Evolutionary conservation across 164 flowering plant species (phyloP).

Genomic region (Vitis cinerea): DNA sequence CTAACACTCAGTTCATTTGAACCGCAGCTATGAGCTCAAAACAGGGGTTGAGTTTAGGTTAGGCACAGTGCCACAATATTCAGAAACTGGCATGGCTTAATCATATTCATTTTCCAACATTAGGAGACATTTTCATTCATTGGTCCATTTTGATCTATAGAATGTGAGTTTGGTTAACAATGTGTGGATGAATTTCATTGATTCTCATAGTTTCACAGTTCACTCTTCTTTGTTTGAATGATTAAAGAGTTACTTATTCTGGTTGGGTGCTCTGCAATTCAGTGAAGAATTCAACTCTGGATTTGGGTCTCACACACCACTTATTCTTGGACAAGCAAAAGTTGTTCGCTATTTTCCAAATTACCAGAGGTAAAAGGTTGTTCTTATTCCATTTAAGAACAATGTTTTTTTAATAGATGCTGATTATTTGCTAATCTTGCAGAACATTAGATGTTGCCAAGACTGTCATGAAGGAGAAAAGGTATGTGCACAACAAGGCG

Average conservation of each 20-base stretch:
- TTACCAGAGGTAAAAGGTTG: conserved; percentile 58
- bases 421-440: conserved; percentile 28
- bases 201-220: not conserved
- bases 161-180: not conserved
- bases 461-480: conserved; percentile 55
- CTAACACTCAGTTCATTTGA: not conserved
- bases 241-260: not conserved
- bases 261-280: conserved; percentile 17
- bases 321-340: conserved; percentile 89
- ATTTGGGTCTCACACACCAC: conserved; percentile 94
- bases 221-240: not conserved
- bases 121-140: not conserved
- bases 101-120: too few relatives aligned
- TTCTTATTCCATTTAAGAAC: conserved; percentile 3
- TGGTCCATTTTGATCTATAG: not conserved
- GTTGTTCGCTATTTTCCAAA: conserved; percentile 84
- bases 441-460: conserved; percentile 72
- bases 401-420: conserved; percentile 3
- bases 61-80: not conserved
- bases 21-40: not conserved
- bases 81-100: too few relatives aligned
- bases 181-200: not conserved
- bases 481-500: conserved; percentile 49
- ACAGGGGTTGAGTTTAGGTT: not conserved
- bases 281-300: conserved; percentile 95